Base-by-base conservation (phyloP, 176 grass and related monocot species). In the Chrysopogon serrulatus region DNA sequence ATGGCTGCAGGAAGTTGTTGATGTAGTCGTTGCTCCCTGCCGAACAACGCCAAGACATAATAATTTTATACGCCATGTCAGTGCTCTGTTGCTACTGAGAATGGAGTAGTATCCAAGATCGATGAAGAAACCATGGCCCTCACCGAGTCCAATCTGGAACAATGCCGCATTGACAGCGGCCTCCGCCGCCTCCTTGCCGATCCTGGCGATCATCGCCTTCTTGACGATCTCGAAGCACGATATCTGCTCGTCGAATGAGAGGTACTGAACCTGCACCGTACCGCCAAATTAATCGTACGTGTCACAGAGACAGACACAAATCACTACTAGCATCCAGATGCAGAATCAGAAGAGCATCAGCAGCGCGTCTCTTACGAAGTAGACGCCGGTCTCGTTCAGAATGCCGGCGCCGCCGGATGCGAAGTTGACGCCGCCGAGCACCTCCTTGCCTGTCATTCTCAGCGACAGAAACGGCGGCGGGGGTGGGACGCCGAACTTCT, bases 11-110 rank as follows among this genome's bases (percentile, higher is more conserved):
- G 89, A 94, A 99, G 85, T 99, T 99, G 80, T 96, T 99, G 84
- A 98, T 88, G 74, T 99, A 99, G 73, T 96, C 96, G 60, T 99
- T 99, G 96, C 96, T 99, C 76, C 96, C 96, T 98, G 24, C 54
- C 76, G 27, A 73, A 56, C 32, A 1, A 41, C 23, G 68, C 12
- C 15, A 78, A 36, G 7, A n/a, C 31, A 47, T 23, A n/a, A n/a
- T n/a, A n/a, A n/a, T 33, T 16, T 12, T 30, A 15, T 30, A 64
- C 5, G 39, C 18, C 31, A 17, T 6, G 72, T 78, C 48, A 78
- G 62, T 34, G 24, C 24, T 57, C n/a, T 19, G 13, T 36, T 11
- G 6, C 28, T 5, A 21, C 8, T 8, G n/a, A 10, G 21, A 23
- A 0, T 34, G 31, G 3, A 17, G 2, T 2, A 10, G 21, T 8